These are phyloP conservation scores for Coniochaeta sp. DNA, from an alignment of 2,329 filamentous ascomycete genomes.

Conservation along the genomic window DNA sequence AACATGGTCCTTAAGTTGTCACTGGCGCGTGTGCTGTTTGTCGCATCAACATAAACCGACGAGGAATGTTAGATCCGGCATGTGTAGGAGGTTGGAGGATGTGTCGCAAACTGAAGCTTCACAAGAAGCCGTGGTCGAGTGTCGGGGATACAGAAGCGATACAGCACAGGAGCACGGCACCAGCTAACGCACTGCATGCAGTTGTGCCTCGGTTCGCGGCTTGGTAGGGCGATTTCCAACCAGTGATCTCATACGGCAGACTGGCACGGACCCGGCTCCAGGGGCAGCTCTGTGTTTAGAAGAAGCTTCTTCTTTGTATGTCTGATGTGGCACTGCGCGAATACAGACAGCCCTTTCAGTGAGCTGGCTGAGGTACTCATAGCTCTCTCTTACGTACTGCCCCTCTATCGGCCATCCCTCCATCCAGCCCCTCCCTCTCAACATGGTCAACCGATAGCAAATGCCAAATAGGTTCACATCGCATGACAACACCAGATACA, in stretches of 20 bases:
- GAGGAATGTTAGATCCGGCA: neutral
- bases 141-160: neutral
- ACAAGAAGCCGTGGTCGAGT: neutral
- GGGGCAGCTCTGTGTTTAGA: neutral
- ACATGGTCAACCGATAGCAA: neutral
- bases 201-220: conserved; percentile 1
- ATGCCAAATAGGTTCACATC: neutral
- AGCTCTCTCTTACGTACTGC: neutral
- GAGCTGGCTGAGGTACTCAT: neutral
- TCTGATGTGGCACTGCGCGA: neutral
- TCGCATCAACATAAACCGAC: neutral
- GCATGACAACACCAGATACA: neutral
- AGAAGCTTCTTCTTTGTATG: too few species aligned
- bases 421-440: neutral
- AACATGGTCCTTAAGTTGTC: conserved; percentile 37
- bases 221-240: neutral
- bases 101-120: neutral
- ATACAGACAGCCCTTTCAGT: neutral
- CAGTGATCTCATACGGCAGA: neutral
- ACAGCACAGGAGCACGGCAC: neutral
- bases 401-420: neutral
- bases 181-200: neutral
- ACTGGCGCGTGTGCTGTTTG: neutral
- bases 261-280: neutral
- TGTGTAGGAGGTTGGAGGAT: neutral